Conservation (phyloP, 2,329 filamentous ascomycete genomes). For the Aureobasidium sp. region DNA sequence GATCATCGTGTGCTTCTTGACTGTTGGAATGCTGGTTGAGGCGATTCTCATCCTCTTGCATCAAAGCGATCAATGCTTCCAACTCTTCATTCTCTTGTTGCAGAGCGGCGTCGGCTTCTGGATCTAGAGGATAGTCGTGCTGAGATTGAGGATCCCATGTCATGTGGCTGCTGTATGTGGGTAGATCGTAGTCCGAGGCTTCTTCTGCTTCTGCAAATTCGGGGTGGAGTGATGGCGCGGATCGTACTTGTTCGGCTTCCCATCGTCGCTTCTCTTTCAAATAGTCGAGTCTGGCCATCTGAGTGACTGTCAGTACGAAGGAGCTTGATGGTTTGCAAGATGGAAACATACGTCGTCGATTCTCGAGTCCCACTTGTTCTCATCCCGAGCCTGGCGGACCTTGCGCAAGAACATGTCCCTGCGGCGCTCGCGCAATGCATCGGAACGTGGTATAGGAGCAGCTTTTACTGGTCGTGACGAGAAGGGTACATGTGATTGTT, state of each 20-base stretch:
- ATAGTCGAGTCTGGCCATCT: slow-evolving; percentile 45
- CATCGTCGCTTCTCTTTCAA: slow-evolving; percentile 37
- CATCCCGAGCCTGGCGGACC: slow-evolving; percentile 39
- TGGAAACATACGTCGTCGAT: slow-evolving; percentile 39
- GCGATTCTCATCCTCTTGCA: slow-evolving; percentile 27
- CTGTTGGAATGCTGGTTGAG: slow-evolving; percentile 5
- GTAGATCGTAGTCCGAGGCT: slow-evolving; percentile 16
- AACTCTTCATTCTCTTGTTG: slow-evolving; percentile 39
- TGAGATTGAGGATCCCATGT: slow-evolving; percentile 15
- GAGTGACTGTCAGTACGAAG: slow-evolving; percentile 5
- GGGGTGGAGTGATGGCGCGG: slow-evolving; percentile 29
- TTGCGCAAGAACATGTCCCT: slow-evolving; percentile 63
- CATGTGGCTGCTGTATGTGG: neutral
- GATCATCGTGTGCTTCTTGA: slow-evolving; percentile 11
- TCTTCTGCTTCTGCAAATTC: slow-evolving; percentile 22
- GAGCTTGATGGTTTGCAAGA: neutral
- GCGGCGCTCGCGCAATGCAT: slow-evolving; percentile 57
- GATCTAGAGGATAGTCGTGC: slow-evolving; percentile 19
- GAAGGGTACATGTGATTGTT: slow-evolving; percentile 29
- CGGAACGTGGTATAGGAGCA: slow-evolving; percentile 55
- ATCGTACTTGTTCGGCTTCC: slow-evolving; percentile 37
- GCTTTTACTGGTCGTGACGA: slow-evolving; percentile 51
- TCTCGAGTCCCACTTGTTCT: slow-evolving; percentile 38
- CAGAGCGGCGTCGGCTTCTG: slow-evolving; percentile 35
- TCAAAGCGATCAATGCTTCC: slow-evolving; percentile 38